Percentiles rank a stretch among this genome's conserved stretches.
Evolutionary conservation across 164 flowering plant genomes (phyloP).

Genomic region (Magnolia kwangsiensis): DNA sequence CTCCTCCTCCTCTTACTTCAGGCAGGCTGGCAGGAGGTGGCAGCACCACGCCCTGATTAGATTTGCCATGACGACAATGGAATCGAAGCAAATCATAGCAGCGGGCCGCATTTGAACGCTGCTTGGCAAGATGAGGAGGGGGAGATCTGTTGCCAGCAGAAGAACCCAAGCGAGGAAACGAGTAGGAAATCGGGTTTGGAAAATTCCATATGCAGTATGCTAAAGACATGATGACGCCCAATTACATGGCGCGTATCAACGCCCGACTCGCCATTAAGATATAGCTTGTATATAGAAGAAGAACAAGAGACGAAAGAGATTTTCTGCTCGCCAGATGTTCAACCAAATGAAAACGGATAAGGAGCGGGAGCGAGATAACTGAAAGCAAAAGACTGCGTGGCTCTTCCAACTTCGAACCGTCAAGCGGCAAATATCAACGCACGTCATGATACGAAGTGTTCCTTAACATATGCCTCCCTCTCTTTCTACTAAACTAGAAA

Average conservation of each 20-base stretch:
- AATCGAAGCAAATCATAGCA: not conserved
- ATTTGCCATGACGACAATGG: not conserved
- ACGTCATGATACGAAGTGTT: no score
- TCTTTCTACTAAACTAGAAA: no score
- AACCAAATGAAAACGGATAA: not conserved
- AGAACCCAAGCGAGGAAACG: not conserved
- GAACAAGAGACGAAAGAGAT: no score
- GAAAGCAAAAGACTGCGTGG: not conserved
- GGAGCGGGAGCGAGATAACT: not conserved
- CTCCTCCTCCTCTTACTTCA: not conserved
- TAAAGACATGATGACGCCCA: not conserved
- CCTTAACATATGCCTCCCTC: no score
- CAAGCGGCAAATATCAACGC: no score
- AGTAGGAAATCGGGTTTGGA: not conserved
- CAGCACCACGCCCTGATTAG: not conserved
- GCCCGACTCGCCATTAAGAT: not conserved
- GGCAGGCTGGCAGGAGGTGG: conserved; percentile 6
- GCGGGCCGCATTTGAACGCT: not conserved
- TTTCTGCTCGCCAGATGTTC: not conserved
- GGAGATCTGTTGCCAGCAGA: not conserved
- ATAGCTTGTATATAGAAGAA: no score
- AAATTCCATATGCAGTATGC: not conserved
- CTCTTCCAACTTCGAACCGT: no score
- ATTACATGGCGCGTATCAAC: no score
- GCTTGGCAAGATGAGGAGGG: not conserved